Percentiles rank a stretch among this genome's conserved stretches.
phyloP scores from a whole-genome alignment of 148 eudicot genomes.

The Talinum fruticosum region DNA sequence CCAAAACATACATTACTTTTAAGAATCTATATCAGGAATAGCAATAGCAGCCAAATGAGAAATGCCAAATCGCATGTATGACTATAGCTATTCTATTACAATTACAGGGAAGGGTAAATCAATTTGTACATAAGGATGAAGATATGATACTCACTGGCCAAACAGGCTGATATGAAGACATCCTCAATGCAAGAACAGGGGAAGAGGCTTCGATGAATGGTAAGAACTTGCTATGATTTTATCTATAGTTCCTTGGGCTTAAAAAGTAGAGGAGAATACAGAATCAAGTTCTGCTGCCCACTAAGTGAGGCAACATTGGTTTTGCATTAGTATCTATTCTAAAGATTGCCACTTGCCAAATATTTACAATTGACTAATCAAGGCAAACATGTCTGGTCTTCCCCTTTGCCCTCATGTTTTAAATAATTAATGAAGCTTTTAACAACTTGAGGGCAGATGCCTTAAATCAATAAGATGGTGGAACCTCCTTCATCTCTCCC shows the following conservation, averaged over 20 bases:
- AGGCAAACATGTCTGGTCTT: not conserved
- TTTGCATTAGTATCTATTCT: not conserved
- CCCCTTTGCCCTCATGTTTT: not conserved
- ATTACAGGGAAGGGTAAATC: not conserved
- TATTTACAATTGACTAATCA: slow-evolving; percentile 6
- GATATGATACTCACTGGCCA: slow-evolving; percentile 10
- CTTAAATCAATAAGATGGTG: not conserved
- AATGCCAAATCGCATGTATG: too few species aligned
- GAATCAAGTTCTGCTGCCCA: not conserved
- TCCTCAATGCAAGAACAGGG: not conserved
- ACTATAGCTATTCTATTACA: too few species aligned
- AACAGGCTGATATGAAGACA: slow-evolving; percentile 15
- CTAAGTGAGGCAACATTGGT: not conserved
- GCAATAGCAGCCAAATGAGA: not conserved
- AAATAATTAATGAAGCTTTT: not conserved
- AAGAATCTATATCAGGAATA: not conserved
- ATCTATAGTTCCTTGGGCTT: not conserved
- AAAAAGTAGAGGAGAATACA: not conserved
- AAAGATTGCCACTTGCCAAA: not conserved
- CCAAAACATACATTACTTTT: not conserved
- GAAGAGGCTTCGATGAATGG: not conserved
- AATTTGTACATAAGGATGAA: not conserved
- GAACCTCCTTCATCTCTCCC: not conserved
- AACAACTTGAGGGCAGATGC: not conserved
- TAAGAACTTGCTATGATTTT: not conserved